Percentiles rank a stretch among this genome's conserved stretches.
Evolutionary conservation across 352 stramenopile species (phyloP).

Genomic region (Phytophthora colocasiae): DNA sequence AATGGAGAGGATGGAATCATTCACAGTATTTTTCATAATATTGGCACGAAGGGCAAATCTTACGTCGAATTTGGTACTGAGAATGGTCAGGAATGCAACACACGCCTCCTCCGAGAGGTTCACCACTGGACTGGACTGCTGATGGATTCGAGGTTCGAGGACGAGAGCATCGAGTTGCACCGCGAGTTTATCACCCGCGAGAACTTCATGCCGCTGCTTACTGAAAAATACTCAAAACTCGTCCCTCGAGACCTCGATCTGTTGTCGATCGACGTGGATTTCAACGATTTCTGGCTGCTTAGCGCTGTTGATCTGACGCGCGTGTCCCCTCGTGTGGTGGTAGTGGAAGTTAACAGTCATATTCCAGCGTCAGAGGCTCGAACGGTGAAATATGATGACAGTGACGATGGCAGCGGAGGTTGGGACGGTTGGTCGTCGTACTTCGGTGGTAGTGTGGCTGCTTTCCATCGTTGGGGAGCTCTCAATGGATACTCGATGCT

Average conservation of each 20-base stretch:
- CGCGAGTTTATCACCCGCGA: conserved; percentile 65
- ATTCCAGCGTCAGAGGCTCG: conserved; percentile 52
- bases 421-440: conserved; percentile 64
- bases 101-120: conserved; percentile 52
- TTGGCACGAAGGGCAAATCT: conserved; percentile 40
- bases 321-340: conserved; percentile 62
- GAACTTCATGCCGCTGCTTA: conserved; percentile 69
- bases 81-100: conserved; percentile 67
- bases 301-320: conserved; percentile 48
- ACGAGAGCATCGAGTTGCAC: conserved; percentile 60
- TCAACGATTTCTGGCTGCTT: conserved; percentile 82
- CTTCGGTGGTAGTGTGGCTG: conserved; percentile 67
- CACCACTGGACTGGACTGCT: conserved; percentile 63
- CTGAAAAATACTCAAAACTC: conserved; percentile 35
- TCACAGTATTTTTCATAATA: conserved; percentile 59
- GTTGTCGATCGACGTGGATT: conserved; percentile 77
- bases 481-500: conserved; percentile 69
- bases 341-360: conserved; percentile 75
- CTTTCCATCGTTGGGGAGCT: conserved; percentile 51
- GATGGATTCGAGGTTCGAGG: conserved; percentile 60
- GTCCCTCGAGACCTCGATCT: conserved; percentile 63
- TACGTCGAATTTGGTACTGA: conserved; percentile 81
- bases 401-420: conserved; percentile 30
- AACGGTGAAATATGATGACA: conserved; percentile 51
- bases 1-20: conserved; percentile 81